Evolutionary conservation across 768 basidiomycete genomes (phyloP), one percentile per base, ranked within the genome.

Genomic region (Lentinula lateritia): DNA sequence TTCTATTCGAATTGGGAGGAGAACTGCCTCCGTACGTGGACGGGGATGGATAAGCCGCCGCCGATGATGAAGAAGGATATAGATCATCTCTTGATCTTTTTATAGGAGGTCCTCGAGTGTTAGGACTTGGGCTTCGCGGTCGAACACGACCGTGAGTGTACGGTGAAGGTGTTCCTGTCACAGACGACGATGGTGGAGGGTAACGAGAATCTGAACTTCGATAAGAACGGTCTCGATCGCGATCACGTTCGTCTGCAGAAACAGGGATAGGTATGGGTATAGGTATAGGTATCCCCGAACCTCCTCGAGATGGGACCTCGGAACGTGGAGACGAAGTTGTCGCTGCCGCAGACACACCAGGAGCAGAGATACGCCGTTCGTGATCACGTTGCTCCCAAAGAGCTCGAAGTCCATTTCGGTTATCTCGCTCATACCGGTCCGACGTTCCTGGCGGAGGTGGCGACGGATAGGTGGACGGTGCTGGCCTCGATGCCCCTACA

Each of bases 181-280:
- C 32, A 45, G n/a, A 23, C 13, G 38, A 32, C 0, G 35, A 10
- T 15, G 42, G 32, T 6, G 58, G 46, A 38, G 48, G 15, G 34
- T 59, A 59, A n/a, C 55, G 55, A 23, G 41, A 48, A 23, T 48
- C 46, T 48, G 23, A 9, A 48, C 46, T 20, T 18, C 55, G 18
- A 43, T 56, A 56, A 2, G 55, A 43, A 39, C 58, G 58, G 16
- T 59, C 58, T 16, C 58, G 43, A 46, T 59, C 56, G 13, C 42
- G 42, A 12, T 41, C 15, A 12, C 10, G 12, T 12, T 58, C 58
- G 23, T 20, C 56, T 20, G 16, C 28, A 52, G 39, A 28, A 3
- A 16, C 2, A 34, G 41, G 6, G 4, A 28, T 34, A 6, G 41
- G 42, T 15, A 58, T 46, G 2, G 46, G 46, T 3, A 48, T 48